phyloP scores from a whole-genome alignment of 164 flowering plant genomes.

The Aristolochia fimbriata region DNA sequence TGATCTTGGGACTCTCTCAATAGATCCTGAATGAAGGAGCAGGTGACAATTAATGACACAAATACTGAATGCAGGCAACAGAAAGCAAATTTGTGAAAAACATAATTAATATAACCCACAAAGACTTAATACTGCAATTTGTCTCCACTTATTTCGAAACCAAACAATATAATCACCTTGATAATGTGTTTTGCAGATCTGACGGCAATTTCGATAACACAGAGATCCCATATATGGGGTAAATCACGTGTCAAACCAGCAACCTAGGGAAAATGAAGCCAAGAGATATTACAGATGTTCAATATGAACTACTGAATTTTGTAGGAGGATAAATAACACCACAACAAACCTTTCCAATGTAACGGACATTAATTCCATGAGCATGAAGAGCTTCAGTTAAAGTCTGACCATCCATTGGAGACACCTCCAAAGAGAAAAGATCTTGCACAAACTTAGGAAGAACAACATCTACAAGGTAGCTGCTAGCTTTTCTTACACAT shows the following conservation, averaged over 20 bases:
- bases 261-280: slow-evolving; percentile 33
- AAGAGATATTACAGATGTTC: background rate
- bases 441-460: slow-evolving; percentile 89
- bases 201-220: slow-evolving; percentile 69
- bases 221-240: slow-evolving; percentile 93
- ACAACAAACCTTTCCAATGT: slow-evolving; percentile 74
- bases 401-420: slow-evolving; percentile 99
- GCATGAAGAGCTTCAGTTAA: slow-evolving; percentile 98
- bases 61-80: background rate
- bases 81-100: background rate
- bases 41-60: background rate
- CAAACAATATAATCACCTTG: slow-evolving; percentile 42
- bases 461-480: slow-evolving; percentile 60
- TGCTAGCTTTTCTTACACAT: slow-evolving; percentile 69
- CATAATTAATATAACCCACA: background rate
- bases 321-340: background rate
- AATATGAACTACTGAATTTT: background rate
- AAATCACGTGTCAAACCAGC: slow-evolving; percentile 77
- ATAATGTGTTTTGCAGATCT: slow-evolving; percentile 89
- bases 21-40: slow-evolving; percentile 40
- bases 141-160: background rate
- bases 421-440: slow-evolving; percentile 92
- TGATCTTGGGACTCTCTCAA: slow-evolving; percentile 86
- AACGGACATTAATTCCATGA: slow-evolving; percentile 95
- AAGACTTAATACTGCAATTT: background rate